phyloP scores from a whole-genome alignment of 1,139 yeast species.

The Candida anutae region DNA sequence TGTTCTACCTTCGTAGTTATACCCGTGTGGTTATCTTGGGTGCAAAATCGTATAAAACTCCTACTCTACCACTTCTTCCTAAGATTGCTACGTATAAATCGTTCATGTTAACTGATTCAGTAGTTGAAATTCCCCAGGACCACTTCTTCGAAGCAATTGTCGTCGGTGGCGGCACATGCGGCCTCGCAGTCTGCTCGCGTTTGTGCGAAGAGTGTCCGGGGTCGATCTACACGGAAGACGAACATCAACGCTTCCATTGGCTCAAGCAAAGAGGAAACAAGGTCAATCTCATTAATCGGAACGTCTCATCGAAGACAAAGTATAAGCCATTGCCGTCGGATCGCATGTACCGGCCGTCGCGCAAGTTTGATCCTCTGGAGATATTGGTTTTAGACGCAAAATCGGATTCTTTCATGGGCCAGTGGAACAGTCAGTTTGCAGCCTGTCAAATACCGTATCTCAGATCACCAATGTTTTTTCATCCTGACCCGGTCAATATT shows the following conservation, averaged over 20 bases:
- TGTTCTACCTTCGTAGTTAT: slow-evolving; percentile 6
- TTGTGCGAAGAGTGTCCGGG: slow-evolving; percentile 33
- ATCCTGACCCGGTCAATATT: slow-evolving; percentile 38
- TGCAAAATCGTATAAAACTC: neutral
- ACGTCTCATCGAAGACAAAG: slow-evolving; percentile 10
- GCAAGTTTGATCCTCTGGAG: slow-evolving; percentile 16
- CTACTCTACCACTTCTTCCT: neutral
- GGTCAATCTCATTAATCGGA: slow-evolving; percentile 17
- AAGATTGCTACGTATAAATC: neutral
- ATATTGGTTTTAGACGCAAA: slow-evolving; percentile 27
- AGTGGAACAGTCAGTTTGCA: slow-evolving; percentile 39
- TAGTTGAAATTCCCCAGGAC: slow-evolving; percentile 10
- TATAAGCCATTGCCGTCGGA: slow-evolving; percentile 10
- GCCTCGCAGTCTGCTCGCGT: slow-evolving; percentile 28
- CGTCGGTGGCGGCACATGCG: slow-evolving; percentile 37
- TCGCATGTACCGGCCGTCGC: slow-evolving; percentile 9
- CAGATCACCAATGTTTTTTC: slow-evolving; percentile 47
- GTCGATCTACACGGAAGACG: slow-evolving; percentile 33
- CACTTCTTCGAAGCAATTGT: slow-evolving; percentile 24
- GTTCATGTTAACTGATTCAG: slow-evolving; percentile 2
- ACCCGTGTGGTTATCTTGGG: neutral
- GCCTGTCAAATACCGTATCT: slow-evolving; percentile 36
- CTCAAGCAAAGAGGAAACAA: slow-evolving; percentile 22
- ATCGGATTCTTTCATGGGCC: slow-evolving; percentile 26
- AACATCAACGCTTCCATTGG: slow-evolving; percentile 38